Conservation (phyloP, 2,329 filamentous ascomycete genomes). For the Aureobasidium sp. region DNA sequence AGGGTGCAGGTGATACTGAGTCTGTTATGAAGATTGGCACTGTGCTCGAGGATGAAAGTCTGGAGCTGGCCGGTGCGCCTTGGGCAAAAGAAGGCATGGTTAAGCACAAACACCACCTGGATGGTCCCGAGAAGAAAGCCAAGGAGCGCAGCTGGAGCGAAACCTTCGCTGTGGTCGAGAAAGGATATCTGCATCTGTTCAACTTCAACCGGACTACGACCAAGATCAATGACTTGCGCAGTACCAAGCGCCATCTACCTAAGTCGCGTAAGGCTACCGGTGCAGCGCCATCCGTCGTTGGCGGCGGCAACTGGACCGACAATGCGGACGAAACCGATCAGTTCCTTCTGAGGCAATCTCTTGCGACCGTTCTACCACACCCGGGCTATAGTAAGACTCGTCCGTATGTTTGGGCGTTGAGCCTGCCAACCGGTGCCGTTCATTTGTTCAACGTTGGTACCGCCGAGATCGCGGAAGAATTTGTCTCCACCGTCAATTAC, state of each 20-base stretch:
- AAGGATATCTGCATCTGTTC: slow-evolving; percentile 88
- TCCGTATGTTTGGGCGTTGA: slow-evolving; percentile 90
- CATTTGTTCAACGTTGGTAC: slow-evolving; percentile 98
- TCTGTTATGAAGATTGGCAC: slow-evolving; percentile 21
- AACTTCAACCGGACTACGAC: slow-evolving; percentile 69
- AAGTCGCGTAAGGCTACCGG: slow-evolving; percentile 24
- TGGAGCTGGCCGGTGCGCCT: slow-evolving; percentile 87
- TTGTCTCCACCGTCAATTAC: slow-evolving; percentile 90
- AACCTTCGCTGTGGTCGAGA: slow-evolving; percentile 92
- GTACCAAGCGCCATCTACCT: slow-evolving; percentile 1
- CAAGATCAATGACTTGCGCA: slow-evolving; percentile 33
- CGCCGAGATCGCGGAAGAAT: slow-evolving; percentile 87
- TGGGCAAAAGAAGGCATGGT: slow-evolving; percentile 97
- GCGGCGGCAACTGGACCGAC: slow-evolving; percentile 96
- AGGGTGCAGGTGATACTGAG: slow-evolving; percentile 39
- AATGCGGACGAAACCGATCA: slow-evolving; percentile 84
- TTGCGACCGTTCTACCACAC: slow-evolving; percentile 80
- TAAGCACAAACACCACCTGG: slow-evolving; percentile 92
- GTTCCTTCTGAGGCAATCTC: slow-evolving; percentile 82
- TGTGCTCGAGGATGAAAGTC: slow-evolving; percentile 81
- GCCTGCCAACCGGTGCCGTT: slow-evolving; percentile 82
- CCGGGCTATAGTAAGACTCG: slow-evolving; percentile 87
- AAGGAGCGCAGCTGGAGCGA: slow-evolving; percentile 93
- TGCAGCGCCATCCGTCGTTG: slow-evolving; percentile 60
- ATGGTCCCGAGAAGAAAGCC: slow-evolving; percentile 80